Percentiles rank a stretch among this genome's conserved stretches.
These are phyloP conservation scores for Gymnopilus junonius DNA, from an alignment of 768 basidiomycete genomes.

Conservation along the genomic window DNA sequence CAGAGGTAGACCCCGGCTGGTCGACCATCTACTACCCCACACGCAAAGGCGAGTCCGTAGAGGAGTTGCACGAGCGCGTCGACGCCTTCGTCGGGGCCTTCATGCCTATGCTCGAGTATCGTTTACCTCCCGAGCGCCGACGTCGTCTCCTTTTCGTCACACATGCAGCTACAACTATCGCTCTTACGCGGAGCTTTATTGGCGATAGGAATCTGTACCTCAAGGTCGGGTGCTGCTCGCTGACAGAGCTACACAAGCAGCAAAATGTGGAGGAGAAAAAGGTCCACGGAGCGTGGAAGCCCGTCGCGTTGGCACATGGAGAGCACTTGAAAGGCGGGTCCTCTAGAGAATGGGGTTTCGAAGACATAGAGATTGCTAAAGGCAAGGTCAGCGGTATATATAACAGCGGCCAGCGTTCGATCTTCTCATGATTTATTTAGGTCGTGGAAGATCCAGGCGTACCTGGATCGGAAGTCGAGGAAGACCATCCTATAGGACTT, in stretches of 20 bases:
- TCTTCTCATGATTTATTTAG: slow-evolving; percentile 36
- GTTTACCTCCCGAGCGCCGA: slow-evolving; percentile 44
- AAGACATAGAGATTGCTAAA: slow-evolving; percentile 63
- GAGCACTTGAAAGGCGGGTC: slow-evolving; percentile 61
- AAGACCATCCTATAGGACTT: slow-evolving; percentile 46
- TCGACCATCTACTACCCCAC: slow-evolving; percentile 68
- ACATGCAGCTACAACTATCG: slow-evolving; percentile 78
- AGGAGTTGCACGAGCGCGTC: slow-evolving; percentile 63
- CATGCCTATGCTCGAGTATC: slow-evolving; percentile 51
- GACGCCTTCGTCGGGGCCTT: slow-evolving; percentile 56
- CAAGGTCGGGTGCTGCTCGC: slow-evolving; percentile 75
- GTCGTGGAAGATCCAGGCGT: slow-evolving; percentile 73
- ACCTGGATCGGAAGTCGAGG: slow-evolving; percentile 65
- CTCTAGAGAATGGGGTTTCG: slow-evolving; percentile 81
- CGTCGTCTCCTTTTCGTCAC: slow-evolving; percentile 63
- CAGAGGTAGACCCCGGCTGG: slow-evolving; percentile 69
- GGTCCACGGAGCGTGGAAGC: slow-evolving; percentile 50
- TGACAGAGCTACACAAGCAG: slow-evolving; percentile 57
- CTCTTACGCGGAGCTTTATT: slow-evolving; percentile 61
- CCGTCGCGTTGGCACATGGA: slow-evolving; percentile 55
- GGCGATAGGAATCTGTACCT: slow-evolving; percentile 56
- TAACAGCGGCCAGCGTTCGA: not conserved
- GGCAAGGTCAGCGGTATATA: slow-evolving; percentile 54
- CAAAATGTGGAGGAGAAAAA: slow-evolving; percentile 20
- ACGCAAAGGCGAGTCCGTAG: slow-evolving; percentile 73